These are phyloP conservation scores for carrot (Daucus carota) DNA, from an alignment of 129 eudicot species.

Conservation along the genomic window DNA sequence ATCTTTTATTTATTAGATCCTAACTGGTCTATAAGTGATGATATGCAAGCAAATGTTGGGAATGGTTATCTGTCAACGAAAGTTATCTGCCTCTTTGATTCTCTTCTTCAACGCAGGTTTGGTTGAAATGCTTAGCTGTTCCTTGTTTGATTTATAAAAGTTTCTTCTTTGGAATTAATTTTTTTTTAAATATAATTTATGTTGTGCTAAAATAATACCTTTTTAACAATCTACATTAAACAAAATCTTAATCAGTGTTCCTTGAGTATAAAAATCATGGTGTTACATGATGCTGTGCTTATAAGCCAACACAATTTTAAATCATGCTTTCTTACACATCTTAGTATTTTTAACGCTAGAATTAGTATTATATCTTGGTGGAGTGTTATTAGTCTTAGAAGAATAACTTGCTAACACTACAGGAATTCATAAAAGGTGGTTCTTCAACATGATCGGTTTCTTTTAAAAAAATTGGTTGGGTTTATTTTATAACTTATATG, in stretches of 20 bases:
- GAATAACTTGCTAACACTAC: background rate
- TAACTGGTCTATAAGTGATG: constrained; percentile 26
- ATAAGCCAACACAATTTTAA: background rate
- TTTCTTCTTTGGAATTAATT: no score
- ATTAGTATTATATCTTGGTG: background rate
- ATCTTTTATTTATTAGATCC: constrained; percentile 19
- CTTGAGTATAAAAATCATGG: background rate
- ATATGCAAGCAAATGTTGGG: constrained; percentile 24
- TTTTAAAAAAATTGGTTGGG: background rate
- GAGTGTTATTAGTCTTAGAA: background rate
- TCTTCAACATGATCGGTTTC: background rate
- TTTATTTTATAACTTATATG: no score
- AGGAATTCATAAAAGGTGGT: no score
- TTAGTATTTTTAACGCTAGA: background rate
- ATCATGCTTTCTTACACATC: background rate
- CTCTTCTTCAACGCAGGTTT: constrained; percentile 71
- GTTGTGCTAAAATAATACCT: background rate
- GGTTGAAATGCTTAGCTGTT: background rate
- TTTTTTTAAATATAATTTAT: background rate
- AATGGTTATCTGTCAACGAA: constrained; percentile 52
- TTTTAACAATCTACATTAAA: background rate
- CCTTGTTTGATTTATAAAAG: background rate
- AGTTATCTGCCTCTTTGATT: constrained; percentile 56
- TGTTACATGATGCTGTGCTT: background rate
- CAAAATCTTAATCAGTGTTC: background rate